Evolutionary conservation across 2,329 filamentous ascomycete species (phyloP), one percentile per base, ranked within the genome.

Genomic region (Fusarium sacchari): DNA sequence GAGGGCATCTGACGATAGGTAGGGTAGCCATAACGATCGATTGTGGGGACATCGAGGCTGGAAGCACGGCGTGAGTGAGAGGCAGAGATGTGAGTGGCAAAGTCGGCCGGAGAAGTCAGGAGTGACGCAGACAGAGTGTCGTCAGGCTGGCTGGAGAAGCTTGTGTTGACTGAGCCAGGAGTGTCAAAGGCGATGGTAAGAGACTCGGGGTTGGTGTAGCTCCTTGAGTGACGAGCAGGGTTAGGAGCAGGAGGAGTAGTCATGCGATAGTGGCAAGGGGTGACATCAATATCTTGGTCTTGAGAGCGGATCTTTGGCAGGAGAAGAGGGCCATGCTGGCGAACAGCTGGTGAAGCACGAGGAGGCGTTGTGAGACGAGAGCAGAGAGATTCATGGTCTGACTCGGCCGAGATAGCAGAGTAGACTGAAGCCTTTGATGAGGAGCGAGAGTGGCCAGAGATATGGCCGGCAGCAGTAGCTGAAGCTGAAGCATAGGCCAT

Each of bases 221-320:
- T 91, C 73, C 89, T 85, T 44, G 82, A 81, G 78, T 91, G 89
- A 18, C 84, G 81, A 59, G 87, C 82, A 60, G 76, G 69, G 52
- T 67, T 68, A 39, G 72, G 76, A 53, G 78, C 75, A 46, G 74
- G 73, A 72, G 75, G 80, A 53, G 74, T 80, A 58, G 75, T 76
- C 67, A 73, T 81, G 73, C 81, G 86, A 75, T 79, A 83, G 76
- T 81, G 70, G 36, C 72, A 74, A 87, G 83, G 50, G 87, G 85
- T 85, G 44, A 88, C 88, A 74, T 91, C 90, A 70, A 94, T 89
- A 70, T 92, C 88, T 83, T 96, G 93, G 83, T 97, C 94, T 83
- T 96, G 94, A 44, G 90, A 90, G 69, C 94, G 90, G 84, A 97
- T 95, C 87, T 95, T 96, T 79, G 94, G 94, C 37, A 97, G 87